Conservation (phyloP, 768 basidiomycete genomes). For the Naganishia antarctica region DNA sequence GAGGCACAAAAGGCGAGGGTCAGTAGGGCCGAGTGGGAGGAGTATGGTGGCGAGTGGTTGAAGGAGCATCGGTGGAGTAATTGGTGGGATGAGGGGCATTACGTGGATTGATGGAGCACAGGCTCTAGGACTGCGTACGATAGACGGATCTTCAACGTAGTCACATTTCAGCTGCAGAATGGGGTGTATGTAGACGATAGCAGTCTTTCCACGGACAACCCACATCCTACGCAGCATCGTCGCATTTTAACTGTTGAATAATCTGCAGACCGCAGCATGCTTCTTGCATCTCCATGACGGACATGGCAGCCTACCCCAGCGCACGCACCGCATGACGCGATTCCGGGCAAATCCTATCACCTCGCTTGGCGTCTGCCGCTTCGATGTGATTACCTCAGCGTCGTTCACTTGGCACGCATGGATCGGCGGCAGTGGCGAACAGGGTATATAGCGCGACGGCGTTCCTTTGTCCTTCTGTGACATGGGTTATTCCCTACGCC, state of each 20-base stretch:
- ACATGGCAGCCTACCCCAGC: no score
- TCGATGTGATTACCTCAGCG: constrained; percentile 1
- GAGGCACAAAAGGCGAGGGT: constrained; percentile 57
- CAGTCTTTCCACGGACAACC: not conserved
- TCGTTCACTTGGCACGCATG: constrained; percentile 1
- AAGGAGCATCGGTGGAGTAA: constrained; percentile 92
- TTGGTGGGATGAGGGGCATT: constrained; percentile 52
- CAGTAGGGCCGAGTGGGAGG: constrained; percentile 77
- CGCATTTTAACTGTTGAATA: no score
- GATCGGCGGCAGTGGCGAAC: not conserved
- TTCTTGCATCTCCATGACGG: no score
- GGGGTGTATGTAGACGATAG: no score
- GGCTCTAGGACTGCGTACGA: not conserved
- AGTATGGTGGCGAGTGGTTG: constrained; percentile 79
- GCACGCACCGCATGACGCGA: constrained; percentile 2
- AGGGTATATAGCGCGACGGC: not conserved
- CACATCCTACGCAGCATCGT: no score
- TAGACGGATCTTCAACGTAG: no score
- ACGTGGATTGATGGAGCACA: not conserved
- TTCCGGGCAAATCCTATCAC: not conserved
- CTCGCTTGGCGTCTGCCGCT: not conserved
- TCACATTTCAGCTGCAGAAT: no score
- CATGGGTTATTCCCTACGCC: not conserved
- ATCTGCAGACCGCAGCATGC: no score
- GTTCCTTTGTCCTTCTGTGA: not conserved